Evolutionary conservation across 495 filamentous ascomycete species (phyloP).

Genomic region (Rhizodiscina lignyota): DNA sequence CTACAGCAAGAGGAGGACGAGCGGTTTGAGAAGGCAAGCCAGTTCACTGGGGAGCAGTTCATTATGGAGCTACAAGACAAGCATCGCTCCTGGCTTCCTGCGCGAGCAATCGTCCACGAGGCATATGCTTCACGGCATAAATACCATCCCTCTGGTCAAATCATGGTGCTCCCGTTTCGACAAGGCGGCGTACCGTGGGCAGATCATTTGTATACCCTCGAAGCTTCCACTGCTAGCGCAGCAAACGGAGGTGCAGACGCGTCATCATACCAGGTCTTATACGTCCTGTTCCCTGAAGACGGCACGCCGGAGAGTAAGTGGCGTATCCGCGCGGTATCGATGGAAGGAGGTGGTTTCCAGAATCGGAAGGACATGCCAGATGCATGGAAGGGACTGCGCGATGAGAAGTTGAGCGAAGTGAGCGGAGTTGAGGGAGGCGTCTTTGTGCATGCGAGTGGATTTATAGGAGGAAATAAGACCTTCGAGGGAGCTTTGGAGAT

Average conservation of each 20-base stretch:
- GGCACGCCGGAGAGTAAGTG: slow-evolving; percentile 55
- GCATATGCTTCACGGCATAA: slow-evolving; percentile 50
- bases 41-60: slow-evolving; percentile 76
- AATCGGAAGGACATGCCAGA: slow-evolving; percentile 83
- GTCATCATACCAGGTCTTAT: slow-evolving; percentile 42
- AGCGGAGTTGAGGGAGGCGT: slow-evolving; percentile 60
- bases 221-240: slow-evolving; percentile 33
- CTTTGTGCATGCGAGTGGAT: slow-evolving; percentile 88
- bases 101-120: slow-evolving; percentile 54
- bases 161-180: slow-evolving; percentile 60
- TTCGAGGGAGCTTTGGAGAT: slow-evolving; percentile 79
- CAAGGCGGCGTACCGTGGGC: slow-evolving; percentile 66
- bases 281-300: slow-evolving; percentile 87
- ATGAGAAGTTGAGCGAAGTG: slow-evolving; percentile 62
- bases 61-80: slow-evolving; percentile 56
- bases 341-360: slow-evolving; percentile 65
- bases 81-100: slow-evolving; percentile 67
- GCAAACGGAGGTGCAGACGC: slow-evolving; percentile 20
- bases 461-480: slow-evolving; percentile 87
- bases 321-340: slow-evolving; percentile 80
- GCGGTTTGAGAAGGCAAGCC: slow-evolving; percentile 58
- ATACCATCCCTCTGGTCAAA: slow-evolving; percentile 54
- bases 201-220: slow-evolving; percentile 83
- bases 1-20: slow-evolving; percentile 65
- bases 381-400: slow-evolving; percentile 76